These are phyloP conservation scores for Fraxinus baroniana DNA, from an alignment of 305 asterid species.

Conservation along the genomic window DNA sequence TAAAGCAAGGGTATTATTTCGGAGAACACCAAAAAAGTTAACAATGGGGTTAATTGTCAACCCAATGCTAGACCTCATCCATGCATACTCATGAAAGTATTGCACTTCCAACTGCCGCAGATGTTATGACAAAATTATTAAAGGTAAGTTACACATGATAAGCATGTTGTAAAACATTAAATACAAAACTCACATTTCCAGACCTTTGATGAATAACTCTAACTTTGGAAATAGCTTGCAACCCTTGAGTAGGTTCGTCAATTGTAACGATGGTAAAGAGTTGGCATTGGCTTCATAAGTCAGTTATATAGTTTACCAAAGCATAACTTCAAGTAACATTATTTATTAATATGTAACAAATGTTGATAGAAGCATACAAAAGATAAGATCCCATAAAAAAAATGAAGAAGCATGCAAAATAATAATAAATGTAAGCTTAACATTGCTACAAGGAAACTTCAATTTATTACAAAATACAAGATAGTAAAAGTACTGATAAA, in stretches of 20 bases:
- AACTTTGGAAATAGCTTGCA: conserved; percentile 8
- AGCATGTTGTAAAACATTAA: no score
- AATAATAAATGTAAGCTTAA: no score
- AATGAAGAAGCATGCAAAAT: no score
- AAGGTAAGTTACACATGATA: no score
- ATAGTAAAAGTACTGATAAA: no score
- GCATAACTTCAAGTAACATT: no score
- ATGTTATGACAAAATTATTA: neutral
- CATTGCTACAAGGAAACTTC: no score
- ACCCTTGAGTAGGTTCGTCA: conserved; percentile 16
- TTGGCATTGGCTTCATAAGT: neutral
- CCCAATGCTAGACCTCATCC: conserved; percentile 44
- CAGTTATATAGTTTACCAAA: no score
- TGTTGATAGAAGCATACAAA: no score
- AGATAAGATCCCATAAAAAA: no score
- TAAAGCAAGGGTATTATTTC: conserved; percentile 33
- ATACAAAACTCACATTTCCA: neutral
- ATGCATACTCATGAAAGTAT: conserved; percentile 48
- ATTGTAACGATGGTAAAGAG: conserved; percentile 12
- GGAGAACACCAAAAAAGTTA: conserved; percentile 44
- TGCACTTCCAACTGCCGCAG: conserved; percentile 40
- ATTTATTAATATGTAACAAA: no score
- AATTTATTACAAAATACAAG: no score
- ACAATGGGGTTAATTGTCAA: conserved; percentile 43
- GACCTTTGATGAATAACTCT: conserved; percentile 19